Conservation (phyloP, 257 asterid species). For the Parsonsia alboflavescens region DNA sequence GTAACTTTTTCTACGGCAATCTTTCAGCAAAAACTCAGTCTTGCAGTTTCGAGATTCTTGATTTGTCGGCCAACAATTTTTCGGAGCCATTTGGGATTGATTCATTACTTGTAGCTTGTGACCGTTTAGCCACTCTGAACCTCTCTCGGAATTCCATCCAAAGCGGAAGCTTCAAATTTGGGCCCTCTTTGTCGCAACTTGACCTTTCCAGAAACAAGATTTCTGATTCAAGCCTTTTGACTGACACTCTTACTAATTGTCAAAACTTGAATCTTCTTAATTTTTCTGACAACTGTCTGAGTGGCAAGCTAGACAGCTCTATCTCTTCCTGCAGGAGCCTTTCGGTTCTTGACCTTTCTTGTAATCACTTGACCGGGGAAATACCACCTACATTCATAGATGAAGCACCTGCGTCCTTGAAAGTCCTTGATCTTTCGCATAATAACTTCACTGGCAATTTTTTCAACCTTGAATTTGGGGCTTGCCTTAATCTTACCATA, state of each 20-base stretch:
- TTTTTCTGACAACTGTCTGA: constrained; percentile 46
- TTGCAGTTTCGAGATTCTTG: constrained; percentile 65
- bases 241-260: constrained; percentile 45
- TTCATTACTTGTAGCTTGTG: constrained; percentile 41
- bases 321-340: constrained; percentile 50
- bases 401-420: constrained; percentile 26
- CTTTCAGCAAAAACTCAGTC: constrained; percentile 38
- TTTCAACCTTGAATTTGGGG: constrained; percentile 39
- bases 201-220: constrained; percentile 60
- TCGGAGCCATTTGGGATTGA: constrained; percentile 51
- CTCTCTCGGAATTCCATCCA: constrained; percentile 63
- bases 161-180: constrained; percentile 44
- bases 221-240: constrained; percentile 43
- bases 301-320: constrained; percentile 42
- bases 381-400: constrained; percentile 34
- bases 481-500: constrained; percentile 43
- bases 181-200: constrained; percentile 51
- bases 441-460: constrained; percentile 64
- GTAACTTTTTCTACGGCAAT: constrained; percentile 68
- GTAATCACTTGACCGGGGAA: constrained; percentile 42
- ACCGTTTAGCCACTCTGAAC: constrained; percentile 41
- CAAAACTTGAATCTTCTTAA: constrained; percentile 54
- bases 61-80: constrained; percentile 59
- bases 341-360: constrained; percentile 40
- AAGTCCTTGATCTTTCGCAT: constrained; percentile 50